Conservation (phyloP, 1,284 basidiomycete genomes). For the Cutaneotrichosporon mucoides region DNA sequence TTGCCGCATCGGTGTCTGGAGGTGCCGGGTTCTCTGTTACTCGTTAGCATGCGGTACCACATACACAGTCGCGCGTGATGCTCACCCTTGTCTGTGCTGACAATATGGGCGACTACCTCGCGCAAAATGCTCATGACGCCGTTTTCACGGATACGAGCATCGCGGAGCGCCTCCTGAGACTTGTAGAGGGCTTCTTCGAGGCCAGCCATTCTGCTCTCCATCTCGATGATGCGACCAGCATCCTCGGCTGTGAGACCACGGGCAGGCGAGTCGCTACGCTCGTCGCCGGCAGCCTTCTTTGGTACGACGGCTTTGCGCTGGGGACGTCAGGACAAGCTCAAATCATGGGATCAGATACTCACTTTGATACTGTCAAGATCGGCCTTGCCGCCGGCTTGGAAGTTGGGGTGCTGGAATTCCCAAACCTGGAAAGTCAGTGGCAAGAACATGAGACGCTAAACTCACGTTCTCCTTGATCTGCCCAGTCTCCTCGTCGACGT, state of each 20-base stretch:
- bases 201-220: slow-evolving; percentile 34
- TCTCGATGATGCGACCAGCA: slow-evolving; percentile 27
- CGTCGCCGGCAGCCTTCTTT: slow-evolving; percentile 28
- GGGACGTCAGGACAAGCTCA: not conserved
- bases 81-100: slow-evolving; percentile 34
- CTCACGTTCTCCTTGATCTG: slow-evolving; percentile 47
- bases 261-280: slow-evolving; percentile 36
- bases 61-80: not conserved
- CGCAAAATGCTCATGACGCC: slow-evolving; percentile 31
- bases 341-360: slow-evolving; percentile 1
- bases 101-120: slow-evolving; percentile 37
- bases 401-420: slow-evolving; percentile 95
- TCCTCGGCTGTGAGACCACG: slow-evolving; percentile 31
- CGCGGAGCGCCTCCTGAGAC: slow-evolving; percentile 30
- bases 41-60: no score
- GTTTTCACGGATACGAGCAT: slow-evolving; percentile 30
- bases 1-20: slow-evolving; percentile 2
- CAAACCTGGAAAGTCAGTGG: slow-evolving; percentile 51
- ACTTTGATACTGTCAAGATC: slow-evolving; percentile 86
- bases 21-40: not conserved
- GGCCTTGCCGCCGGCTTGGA: slow-evolving; percentile 77
- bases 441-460: not conserved
- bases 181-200: slow-evolving; percentile 35
- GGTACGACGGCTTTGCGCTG: slow-evolving; percentile 68
- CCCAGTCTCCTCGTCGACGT: slow-evolving; percentile 39